phyloP scores from a whole-genome alignment of 2,329 filamentous ascomycete genomes.

The Fusarium sambucinum region DNA sequence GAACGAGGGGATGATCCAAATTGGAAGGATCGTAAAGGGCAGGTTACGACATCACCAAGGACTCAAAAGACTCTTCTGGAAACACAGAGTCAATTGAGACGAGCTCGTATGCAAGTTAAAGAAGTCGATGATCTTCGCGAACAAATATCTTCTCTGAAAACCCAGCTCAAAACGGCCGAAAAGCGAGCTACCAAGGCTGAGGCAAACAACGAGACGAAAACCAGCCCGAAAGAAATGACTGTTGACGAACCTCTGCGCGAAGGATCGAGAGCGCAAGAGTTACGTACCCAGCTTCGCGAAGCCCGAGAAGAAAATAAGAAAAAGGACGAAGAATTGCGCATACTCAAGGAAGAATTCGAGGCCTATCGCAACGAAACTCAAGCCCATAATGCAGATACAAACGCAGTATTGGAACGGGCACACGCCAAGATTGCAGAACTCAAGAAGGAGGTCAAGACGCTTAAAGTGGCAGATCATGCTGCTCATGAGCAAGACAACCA shows the following conservation, averaged over 20 bases:
- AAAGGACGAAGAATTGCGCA: slow-evolving; percentile 64
- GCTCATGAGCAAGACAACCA: slow-evolving; percentile 20
- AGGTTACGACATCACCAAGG: slow-evolving; percentile 60
- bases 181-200: slow-evolving; percentile 56
- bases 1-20: slow-evolving; percentile 53
- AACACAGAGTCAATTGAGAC: slow-evolving; percentile 65
- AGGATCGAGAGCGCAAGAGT: slow-evolving; percentile 50
- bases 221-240: slow-evolving; percentile 48
- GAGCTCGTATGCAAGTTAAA: slow-evolving; percentile 65
- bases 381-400: slow-evolving; percentile 65
- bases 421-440: slow-evolving; percentile 69
- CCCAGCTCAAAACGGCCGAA: slow-evolving; percentile 63
- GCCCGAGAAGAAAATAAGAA: slow-evolving; percentile 58
- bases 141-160: slow-evolving; percentile 65
- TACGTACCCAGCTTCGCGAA: slow-evolving; percentile 59
- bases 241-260: slow-evolving; percentile 39
- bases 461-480: slow-evolving; percentile 53
- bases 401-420: slow-evolving; percentile 66
- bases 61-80: slow-evolving; percentile 66
- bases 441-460: slow-evolving; percentile 63
- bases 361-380: slow-evolving; percentile 66
- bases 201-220: slow-evolving; percentile 32
- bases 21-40: slow-evolving; percentile 51
- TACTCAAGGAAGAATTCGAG: slow-evolving; percentile 65
- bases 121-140: slow-evolving; percentile 65